Evolutionary conservation across 2,329 filamentous ascomycete species (phyloP).

Genomic region (Trichophaea hybrida): DNA sequence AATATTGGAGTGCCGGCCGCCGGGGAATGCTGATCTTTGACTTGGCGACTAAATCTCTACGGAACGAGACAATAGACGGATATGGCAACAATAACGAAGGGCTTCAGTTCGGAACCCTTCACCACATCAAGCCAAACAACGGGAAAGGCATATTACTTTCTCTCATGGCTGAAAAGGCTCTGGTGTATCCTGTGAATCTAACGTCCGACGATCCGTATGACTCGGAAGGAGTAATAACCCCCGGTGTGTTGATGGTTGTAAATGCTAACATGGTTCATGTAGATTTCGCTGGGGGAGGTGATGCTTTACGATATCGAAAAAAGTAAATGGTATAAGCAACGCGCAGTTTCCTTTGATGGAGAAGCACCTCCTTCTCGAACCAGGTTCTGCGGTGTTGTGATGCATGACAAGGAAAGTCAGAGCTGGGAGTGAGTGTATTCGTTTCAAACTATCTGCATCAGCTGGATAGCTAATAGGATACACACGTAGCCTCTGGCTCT

Average conservation of each 20-base stretch:
- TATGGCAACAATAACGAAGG: conserved; percentile 1
- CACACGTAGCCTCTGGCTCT: conserved; percentile 12
- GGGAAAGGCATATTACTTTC: conserved; percentile 9
- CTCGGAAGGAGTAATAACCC: background rate
- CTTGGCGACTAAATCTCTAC: background rate
- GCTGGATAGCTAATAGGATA: too few species aligned
- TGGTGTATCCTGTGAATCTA: background rate
- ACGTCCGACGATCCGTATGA: background rate
- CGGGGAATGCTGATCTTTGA: conserved; percentile 14
- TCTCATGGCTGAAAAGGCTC: conserved; percentile 10
- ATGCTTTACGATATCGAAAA: too few species aligned
- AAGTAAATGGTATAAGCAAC: too few species aligned
- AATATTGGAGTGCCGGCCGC: background rate
- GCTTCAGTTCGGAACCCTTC: conserved; percentile 8
- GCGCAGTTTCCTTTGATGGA: too few species aligned
- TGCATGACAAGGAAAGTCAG: conserved; percentile 9
- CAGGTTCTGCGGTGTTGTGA: conserved; percentile 9
- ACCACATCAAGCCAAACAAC: background rate
- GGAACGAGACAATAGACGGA: background rate
- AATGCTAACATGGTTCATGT: too few species aligned
- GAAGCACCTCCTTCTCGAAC: conserved; percentile 6
- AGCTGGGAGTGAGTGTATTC: conserved; percentile 10
- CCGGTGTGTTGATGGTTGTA: too few species aligned
- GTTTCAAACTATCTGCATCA: too few species aligned
- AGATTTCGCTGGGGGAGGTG: background rate